Base-by-base conservation (phyloP, 192 early-diverging fungal genomes). In the Gorgonomyces haynaldii region DNA sequence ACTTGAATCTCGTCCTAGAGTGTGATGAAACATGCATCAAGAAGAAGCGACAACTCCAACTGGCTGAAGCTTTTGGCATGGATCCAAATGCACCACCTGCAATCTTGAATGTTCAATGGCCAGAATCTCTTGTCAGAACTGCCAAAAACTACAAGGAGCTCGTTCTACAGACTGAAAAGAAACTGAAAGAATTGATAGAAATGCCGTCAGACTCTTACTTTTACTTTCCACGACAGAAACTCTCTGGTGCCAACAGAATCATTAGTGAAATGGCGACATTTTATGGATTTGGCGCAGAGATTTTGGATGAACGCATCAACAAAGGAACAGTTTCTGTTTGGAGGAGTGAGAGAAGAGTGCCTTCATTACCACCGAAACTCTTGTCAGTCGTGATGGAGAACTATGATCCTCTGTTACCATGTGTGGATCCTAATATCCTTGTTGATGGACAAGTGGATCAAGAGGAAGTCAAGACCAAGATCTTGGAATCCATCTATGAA, bases 1-100 rank as follows among this genome's bases (percentile, higher is more conserved):
- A 68, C 52, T 51, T 50, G 15, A 61, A 55, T 1, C 67, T 93
- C 16, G n/a, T n/a, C n/a, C 58, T 34, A 15, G 32, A 59, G 3
- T 97, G 93, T 58, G 84, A 91, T 44, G 85, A 86, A 22, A 62
- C 78, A 37, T 97, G 93, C 60, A 72, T 74, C 34, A 65, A 83
- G 15, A 67, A 74, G 15, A 76, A 85, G 55, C 81, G 93, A 24
- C 91, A 92, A 61, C 70, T 77, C 15, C 54, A 71, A 13, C 63
- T 97, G 8, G 89, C 91, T 0, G 61, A 74, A 25, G 93, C 93
- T 0, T 52, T 97, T 22, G 79, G 86, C 42, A 56, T 64, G 29
- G 37, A 24, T 10, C 21, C 54, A 20, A 27, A 20, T 7, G 25
- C 44, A 21, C 47, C 46, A 24, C 29, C 36, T 29, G 46, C 17